Conservation (phyloP, 2,329 filamentous ascomycete genomes). For the Arthrobotrys pseudoclavata region DNA sequence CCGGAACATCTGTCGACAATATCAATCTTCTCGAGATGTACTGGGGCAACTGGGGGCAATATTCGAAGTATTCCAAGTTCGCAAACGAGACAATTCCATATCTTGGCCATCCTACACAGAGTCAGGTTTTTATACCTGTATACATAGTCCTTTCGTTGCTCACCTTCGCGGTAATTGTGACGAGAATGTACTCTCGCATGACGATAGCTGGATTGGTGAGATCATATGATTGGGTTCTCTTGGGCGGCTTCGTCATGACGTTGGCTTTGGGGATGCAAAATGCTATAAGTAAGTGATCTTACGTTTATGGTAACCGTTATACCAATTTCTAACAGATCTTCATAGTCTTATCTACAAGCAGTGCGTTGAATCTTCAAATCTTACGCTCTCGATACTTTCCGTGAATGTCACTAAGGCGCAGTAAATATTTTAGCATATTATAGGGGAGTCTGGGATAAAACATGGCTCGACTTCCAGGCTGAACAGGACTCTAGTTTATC, state of each 20-base stretch:
- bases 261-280: constrained; percentile 43
- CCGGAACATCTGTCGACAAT: constrained; percentile 38
- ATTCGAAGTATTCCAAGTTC: constrained; percentile 18
- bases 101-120: constrained; percentile 40
- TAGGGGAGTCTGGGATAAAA: constrained; percentile 43
- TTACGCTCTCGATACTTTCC: background rate
- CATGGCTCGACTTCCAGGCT: constrained; percentile 38
- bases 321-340: constrained; percentile 11
- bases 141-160: constrained; percentile 31
- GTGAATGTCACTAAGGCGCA: background rate
- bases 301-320: background rate
- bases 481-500: constrained; percentile 42
- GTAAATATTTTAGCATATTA: constrained; percentile 23
- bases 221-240: constrained; percentile 41
- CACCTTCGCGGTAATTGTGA: constrained; percentile 15
- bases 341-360: constrained; percentile 32
- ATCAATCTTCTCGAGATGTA: constrained; percentile 34
- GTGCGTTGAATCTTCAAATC: background rate
- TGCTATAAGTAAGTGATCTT: constrained; percentile 36
- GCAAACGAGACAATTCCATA: constrained; percentile 39
- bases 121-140: constrained; percentile 19
- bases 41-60: constrained; percentile 26
- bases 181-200: constrained; percentile 36
- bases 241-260: constrained; percentile 28
- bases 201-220: constrained; percentile 35